Percentiles rank a stretch among this genome's conserved stretches.
phyloP scores from a whole-genome alignment of 805 yeast species.

The Yamadazyma olivae region DNA sequence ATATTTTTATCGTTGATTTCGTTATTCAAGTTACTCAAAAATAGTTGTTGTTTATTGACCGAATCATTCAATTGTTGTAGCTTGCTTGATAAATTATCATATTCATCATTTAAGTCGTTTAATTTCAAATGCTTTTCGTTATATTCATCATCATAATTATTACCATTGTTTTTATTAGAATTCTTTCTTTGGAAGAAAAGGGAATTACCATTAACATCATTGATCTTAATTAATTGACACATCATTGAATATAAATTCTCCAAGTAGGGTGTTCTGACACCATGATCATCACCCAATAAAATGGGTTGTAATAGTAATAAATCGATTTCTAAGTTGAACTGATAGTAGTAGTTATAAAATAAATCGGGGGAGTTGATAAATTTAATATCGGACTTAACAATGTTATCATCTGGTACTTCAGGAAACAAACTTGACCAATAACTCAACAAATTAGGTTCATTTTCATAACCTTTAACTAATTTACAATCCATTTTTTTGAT shows the following conservation, averaged over 20 bases:
- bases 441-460: conserved; percentile 55
- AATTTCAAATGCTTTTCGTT: conserved; percentile 18
- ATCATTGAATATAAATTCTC: conserved; percentile 81
- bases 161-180: background rate
- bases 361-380: conserved; percentile 52
- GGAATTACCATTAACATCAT: conserved; percentile 22
- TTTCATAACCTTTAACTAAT: conserved; percentile 66
- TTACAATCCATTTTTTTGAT: conserved; percentile 76
- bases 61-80: conserved; percentile 13
- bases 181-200: conserved; percentile 28
- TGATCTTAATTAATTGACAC: conserved; percentile 58
- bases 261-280: conserved; percentile 83
- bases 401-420: conserved; percentile 3
- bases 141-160: conserved; percentile 12
- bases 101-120: conserved; percentile 17
- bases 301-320: conserved; percentile 81
- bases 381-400: conserved; percentile 16
- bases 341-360: conserved; percentile 63
- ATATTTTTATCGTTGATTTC: conserved; percentile 19
- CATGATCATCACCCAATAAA: conserved; percentile 82
- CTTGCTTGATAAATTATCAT: conserved; percentile 14
- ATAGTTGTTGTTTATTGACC: conserved; percentile 18
- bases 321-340: conserved; percentile 60
- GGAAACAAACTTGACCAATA: conserved; percentile 51
- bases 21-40: conserved; percentile 20